Evolutionary conservation across 257 asterid genomes (phyloP).

Genomic region (Nemophila menziesii): DNA sequence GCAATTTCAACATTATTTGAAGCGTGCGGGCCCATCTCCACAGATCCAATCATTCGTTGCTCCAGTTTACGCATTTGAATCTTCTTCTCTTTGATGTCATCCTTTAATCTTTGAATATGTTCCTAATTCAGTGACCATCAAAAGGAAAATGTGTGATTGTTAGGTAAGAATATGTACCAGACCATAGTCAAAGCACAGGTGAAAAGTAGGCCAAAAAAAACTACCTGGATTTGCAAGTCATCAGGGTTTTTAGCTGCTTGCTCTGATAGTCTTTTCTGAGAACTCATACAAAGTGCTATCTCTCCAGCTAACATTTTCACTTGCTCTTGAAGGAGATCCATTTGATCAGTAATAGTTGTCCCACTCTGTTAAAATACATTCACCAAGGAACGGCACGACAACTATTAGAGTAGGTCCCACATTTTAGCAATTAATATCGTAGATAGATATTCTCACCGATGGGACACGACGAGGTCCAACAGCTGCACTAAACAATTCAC

Average conservation of each 20-base stretch:
- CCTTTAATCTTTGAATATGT: constrained; percentile 45
- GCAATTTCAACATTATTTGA: constrained; percentile 41
- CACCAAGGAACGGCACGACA: constrained; percentile 5
- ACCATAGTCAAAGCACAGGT: constrained; percentile 1
- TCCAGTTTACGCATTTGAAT: constrained; percentile 53
- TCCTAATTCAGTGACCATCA: constrained; percentile 34
- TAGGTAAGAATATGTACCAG: background rate
- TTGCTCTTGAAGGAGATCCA: constrained; percentile 75
- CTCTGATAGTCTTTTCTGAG: constrained; percentile 58
- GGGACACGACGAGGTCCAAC: constrained; percentile 45
- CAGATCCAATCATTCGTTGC: constrained; percentile 77
- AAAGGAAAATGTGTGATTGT: constrained; percentile 8
- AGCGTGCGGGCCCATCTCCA: constrained; percentile 40
- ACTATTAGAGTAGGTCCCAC: background rate
- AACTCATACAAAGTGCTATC: constrained; percentile 65
- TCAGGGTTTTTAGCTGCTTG: constrained; percentile 48
- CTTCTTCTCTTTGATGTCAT: constrained; percentile 64
- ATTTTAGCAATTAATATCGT: background rate
- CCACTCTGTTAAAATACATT: constrained; percentile 45
- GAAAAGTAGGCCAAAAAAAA: constrained; percentile 8
- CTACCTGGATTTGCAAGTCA: constrained; percentile 47
- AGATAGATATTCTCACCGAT: constrained; percentile 33
- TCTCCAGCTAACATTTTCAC: constrained; percentile 81
- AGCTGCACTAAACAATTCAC: constrained; percentile 64
- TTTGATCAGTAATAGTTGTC: constrained; percentile 72